Base-by-base conservation (phyloP, 1,284 basidiomycete species). In the Vanrija humicola region DNA sequence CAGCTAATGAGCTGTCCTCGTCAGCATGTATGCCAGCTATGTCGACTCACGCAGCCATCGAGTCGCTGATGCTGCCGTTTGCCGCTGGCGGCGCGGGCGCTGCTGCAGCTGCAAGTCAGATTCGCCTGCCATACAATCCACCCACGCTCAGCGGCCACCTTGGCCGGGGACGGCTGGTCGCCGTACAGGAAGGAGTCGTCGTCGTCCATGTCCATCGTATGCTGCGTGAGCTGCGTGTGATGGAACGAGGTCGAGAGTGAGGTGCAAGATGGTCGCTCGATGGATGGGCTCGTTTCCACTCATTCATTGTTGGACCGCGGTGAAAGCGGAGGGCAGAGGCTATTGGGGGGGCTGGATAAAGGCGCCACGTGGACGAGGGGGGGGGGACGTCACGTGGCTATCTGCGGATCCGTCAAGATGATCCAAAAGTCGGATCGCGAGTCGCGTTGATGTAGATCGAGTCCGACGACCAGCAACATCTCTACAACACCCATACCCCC, bases 171-270 rank as follows among this genome's bases (percentile, higher is more conserved):
- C 12, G 34, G 12, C 34, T 47, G 40, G 19, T 74, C 73, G 6
- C 74, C 74, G 52, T 76, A 76, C 21, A 76, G 66, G 56, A 75
- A 76, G 3, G 71, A 68, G 55, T 74, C 74, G 56, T 76, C 74
- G 58, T 74, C 73, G 57, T 75, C 72, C 43, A 69, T 63, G 60
- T 70, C 69, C 69, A 70, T 69, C 16, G 14, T 63, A 58, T 34
- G 34, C 34, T 34, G 34, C 34, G 15, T n/a, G 42, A 15, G 50
- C 18, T 26, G 25, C 26, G 19, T 29, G 21, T 19, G 45, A 39
- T 38, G 51, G 38, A 29, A 28, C 21, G 10, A 16, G 43, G 43
- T 19, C 6, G n/a, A 34, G 29, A 25, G 12, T 16, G n/a, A 14
- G 40, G 19, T 42, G 40, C 15, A 19, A 23, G 42, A 38, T 29